Evolutionary conservation across 202 grass and related monocot species (phyloP).

Genomic region (Musa balbisiana): DNA sequence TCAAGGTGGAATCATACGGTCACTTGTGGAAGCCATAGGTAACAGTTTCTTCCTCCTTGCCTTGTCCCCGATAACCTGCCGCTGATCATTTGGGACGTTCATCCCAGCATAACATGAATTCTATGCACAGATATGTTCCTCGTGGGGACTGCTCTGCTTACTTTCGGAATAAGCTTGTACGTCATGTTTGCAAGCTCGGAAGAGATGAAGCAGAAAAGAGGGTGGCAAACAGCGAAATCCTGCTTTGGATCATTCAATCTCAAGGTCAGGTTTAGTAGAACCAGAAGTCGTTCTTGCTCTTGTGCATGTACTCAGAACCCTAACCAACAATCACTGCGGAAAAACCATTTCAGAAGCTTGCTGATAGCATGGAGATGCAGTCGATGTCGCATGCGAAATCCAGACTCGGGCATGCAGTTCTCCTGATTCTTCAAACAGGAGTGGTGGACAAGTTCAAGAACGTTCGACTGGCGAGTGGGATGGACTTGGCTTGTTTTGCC

Average conservation of each 20-base stretch:
- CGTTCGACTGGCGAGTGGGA: slow-evolving; percentile 44
- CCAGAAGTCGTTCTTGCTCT: neutral
- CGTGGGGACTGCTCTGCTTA: slow-evolving; percentile 74
- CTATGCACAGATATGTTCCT: slow-evolving; percentile 72
- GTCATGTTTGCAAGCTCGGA: slow-evolving; percentile 43
- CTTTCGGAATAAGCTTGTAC: slow-evolving; percentile 69
- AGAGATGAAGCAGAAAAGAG: slow-evolving; percentile 22
- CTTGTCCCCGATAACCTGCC: too few relatives aligned
- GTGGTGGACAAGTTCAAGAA: slow-evolving; percentile 73
- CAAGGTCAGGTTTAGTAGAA: slow-evolving; percentile 25
- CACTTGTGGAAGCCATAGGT: slow-evolving; percentile 63
- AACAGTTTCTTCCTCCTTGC: neutral
- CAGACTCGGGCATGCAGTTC: slow-evolving; percentile 59
- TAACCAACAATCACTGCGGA: neutral
- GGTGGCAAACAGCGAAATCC: slow-evolving; percentile 27
- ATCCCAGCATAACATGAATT: neutral
- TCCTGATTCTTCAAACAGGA: slow-evolving; percentile 63
- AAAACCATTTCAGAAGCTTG: slow-evolving; percentile 53
- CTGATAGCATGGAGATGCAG: slow-evolving; percentile 44
- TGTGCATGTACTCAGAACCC: neutral
- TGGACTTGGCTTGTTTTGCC: slow-evolving; percentile 71
- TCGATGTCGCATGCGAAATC: slow-evolving; percentile 57
- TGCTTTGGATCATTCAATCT: slow-evolving; percentile 45
- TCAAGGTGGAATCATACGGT: slow-evolving; percentile 41
- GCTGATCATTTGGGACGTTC: neutral